Percentiles rank a stretch among this genome's conserved stretches.
Evolutionary conservation across 2,329 filamentous ascomycete species (phyloP).

Genomic region (Diaporthe caulivora): DNA sequence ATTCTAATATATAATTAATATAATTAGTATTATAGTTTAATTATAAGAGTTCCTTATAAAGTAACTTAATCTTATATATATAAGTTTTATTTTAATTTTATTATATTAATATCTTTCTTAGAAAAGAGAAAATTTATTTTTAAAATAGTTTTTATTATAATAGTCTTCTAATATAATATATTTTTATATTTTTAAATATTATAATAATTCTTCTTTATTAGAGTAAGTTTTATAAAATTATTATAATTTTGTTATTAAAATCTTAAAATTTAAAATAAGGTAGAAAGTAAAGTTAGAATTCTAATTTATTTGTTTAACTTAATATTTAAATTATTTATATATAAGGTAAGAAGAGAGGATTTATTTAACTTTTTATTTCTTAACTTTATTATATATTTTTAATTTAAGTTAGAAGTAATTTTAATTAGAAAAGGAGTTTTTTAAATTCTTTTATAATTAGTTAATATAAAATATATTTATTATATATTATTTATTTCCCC

Average conservation of each 20-base stretch:
- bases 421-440: no score
- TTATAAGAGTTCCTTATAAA: background rate
- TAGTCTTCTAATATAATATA: background rate
- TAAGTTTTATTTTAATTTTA: background rate
- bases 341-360: background rate
- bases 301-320: background rate
- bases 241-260: background rate
- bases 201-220: background rate
- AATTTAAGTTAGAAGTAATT: no score
- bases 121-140: background rate
- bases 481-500: no score
- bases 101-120: background rate
- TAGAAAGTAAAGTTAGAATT: background rate
- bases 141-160: background rate
- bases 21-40: background rate
- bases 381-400: background rate
- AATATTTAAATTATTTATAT: background rate
- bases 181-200: background rate
- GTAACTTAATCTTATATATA: background rate
- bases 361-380: background rate
- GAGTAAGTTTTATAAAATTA: no score
- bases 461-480: no score
- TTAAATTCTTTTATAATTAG: no score
- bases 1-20: background rate
- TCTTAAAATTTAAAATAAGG: background rate